phyloP scores from a whole-genome alignment of 768 basidiomycete species.

The Hypholoma sublateritium region DNA sequence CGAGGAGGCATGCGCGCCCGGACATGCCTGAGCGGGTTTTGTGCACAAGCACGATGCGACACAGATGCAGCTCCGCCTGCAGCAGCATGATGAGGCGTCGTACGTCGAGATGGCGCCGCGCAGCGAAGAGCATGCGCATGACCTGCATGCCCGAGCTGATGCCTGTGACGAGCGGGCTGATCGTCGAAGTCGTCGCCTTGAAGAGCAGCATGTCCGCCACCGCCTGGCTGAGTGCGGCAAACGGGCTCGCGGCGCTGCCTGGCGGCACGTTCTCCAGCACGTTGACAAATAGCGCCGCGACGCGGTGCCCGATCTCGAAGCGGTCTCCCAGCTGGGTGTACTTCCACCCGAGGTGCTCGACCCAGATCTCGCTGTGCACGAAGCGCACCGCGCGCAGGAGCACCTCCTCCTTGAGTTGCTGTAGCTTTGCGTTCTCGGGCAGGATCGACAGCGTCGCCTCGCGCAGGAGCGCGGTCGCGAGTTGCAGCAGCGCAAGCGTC shows the following conservation, averaged over 20 bases:
- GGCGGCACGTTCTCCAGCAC: conserved; percentile 66
- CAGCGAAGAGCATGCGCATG: conserved; percentile 55
- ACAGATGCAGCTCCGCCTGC: conserved; percentile 62
- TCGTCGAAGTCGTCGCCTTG: conserved; percentile 75
- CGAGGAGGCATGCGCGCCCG: conserved; percentile 63
- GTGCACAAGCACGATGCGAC: conserved; percentile 59
- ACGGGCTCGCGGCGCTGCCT: conserved; percentile 52
- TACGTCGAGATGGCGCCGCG: conserved; percentile 70
- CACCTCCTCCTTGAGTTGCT: conserved; percentile 82
- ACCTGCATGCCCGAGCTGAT: conserved; percentile 63
- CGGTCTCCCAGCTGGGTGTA: conserved; percentile 79
- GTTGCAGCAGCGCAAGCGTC: conserved; percentile 75
- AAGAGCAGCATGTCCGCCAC: conserved; percentile 72
- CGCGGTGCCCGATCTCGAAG: conserved; percentile 75
- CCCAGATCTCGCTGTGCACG: conserved; percentile 87
- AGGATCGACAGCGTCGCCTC: conserved; percentile 66
- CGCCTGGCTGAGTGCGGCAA: conserved; percentile 56
- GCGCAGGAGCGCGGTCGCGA: conserved; percentile 73
- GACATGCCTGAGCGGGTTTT: conserved; percentile 51
- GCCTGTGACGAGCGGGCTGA: conserved; percentile 75
- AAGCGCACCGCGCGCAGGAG: conserved; percentile 75
- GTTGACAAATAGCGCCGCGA: conserved; percentile 65
- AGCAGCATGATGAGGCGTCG: conserved; percentile 67
- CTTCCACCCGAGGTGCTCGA: conserved; percentile 83
- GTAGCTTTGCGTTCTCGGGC: conserved; percentile 58